A percentile compares a stretch with the other conserved stretches of the same genome.
Conservation (phyloP, 306 rosid genomes). For the Albizia julibrissin region DNA sequence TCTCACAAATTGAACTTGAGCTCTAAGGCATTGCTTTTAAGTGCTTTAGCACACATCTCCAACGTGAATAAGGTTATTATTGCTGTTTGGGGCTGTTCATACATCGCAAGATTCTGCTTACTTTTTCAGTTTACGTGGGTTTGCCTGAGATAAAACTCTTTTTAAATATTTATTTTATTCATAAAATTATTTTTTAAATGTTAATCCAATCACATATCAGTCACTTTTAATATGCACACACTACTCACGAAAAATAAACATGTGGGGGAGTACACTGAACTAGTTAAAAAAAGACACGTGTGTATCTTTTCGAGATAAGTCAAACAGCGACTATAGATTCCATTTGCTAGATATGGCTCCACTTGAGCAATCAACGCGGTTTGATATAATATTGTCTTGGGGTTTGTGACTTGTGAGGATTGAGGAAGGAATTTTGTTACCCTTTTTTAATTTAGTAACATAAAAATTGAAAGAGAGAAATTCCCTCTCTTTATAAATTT, state of each 20-base stretch:
- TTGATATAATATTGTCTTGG: neutral
- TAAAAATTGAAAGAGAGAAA: too few relatives aligned
- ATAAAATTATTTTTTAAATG: too few relatives aligned
- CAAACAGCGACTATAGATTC: neutral
- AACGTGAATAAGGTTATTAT: neutral
- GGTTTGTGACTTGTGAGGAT: neutral
- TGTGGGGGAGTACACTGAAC: neutral
- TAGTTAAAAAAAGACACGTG: neutral
- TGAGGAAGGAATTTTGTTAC: too few relatives aligned
- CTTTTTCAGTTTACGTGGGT: neutral
- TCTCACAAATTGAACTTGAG: neutral
- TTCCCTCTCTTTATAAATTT: too few relatives aligned
- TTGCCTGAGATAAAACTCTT: too few relatives aligned
- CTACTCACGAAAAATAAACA: neutral
- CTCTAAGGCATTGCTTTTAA: neutral
- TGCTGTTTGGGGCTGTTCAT: neutral
- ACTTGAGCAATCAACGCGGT: neutral
- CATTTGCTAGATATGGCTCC: neutral
- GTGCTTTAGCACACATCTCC: neutral
- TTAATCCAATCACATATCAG: too few relatives aligned
- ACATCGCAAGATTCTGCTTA: neutral
- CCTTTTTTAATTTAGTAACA: too few relatives aligned
- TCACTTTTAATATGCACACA: neutral
- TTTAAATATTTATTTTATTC: too few relatives aligned
- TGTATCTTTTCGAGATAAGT: neutral